Evolutionary conservation across 345 rosid species (phyloP).

Genomic region (Populus nigra): DNA sequence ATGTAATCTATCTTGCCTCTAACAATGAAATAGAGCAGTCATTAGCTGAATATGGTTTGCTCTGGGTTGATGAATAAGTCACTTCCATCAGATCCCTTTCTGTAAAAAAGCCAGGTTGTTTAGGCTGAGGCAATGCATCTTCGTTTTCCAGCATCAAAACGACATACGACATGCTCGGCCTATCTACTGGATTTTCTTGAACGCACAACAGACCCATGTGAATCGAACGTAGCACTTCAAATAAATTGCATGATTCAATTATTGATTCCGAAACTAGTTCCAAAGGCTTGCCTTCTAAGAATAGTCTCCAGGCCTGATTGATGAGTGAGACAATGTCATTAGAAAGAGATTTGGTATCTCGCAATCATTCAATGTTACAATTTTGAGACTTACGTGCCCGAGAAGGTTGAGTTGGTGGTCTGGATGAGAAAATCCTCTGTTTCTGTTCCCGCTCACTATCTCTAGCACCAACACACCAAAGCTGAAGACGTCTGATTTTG

Average conservation of each 20-base stretch:
- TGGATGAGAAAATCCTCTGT: not conserved
- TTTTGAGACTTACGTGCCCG: conserved; percentile 5
- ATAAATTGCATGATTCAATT: not conserved
- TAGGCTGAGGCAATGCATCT: conserved; percentile 6
- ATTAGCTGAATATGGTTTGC: not conserved
- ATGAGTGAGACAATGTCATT: not conserved
- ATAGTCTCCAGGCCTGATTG: conserved; percentile 1
- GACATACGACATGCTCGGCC: conserved; percentile 9
- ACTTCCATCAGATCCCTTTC: not conserved
- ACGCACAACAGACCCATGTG: not conserved
- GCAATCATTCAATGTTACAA: not conserved
- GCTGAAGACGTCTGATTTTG: conserved; percentile 2
- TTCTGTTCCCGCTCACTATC: conserved; percentile 5
- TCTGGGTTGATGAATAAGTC: not conserved
- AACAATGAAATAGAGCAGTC: not conserved
- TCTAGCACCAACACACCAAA: conserved; percentile 2
- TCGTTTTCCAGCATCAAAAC: conserved; percentile 4
- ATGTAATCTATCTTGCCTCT: not conserved
- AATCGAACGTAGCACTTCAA: not conserved
- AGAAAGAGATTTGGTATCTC: too few relatives aligned
- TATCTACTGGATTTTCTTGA: not conserved
- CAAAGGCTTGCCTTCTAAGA: not conserved
- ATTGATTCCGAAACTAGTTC: not conserved
- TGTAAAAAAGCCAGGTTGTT: conserved; percentile 6
- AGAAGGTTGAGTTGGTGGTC: conserved; percentile 13